These are phyloP conservation scores for Aphanomyces cochlioides DNA, from an alignment of 352 stramenopile genomes.

Conservation along the genomic window DNA sequence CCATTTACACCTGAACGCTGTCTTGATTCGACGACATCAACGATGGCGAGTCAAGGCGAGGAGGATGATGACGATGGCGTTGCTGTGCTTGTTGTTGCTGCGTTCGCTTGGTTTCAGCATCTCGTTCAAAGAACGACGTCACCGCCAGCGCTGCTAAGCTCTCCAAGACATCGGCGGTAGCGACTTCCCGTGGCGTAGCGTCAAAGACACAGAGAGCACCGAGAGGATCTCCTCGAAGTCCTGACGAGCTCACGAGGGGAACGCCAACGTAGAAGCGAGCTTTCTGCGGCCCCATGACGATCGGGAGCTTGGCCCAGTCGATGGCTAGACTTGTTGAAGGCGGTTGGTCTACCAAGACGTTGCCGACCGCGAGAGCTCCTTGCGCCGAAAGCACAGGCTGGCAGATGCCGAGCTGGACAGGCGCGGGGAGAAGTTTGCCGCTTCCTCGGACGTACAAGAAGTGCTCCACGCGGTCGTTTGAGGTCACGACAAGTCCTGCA, in stretches of 20 bases:
- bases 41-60: not conserved
- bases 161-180: too few species aligned
- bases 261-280: constrained; percentile 69
- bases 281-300: constrained; percentile 65
- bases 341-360: constrained; percentile 37
- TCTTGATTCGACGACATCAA: not conserved
- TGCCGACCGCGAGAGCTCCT: constrained; percentile 46
- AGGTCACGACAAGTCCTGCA: constrained; percentile 51
- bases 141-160: too few species aligned
- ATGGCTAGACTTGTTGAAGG: constrained; percentile 32
- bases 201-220: constrained; percentile 71
- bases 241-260: constrained; percentile 42
- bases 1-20: not conserved
- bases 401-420: constrained; percentile 61
- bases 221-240: constrained; percentile 39
- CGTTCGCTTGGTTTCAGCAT: not conserved
- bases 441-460: constrained; percentile 51
- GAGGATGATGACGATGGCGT: not conserved
- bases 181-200: constrained; percentile 11
- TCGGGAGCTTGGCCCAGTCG: constrained; percentile 55
- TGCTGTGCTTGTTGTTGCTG: not conserved
- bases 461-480: constrained; percentile 25
- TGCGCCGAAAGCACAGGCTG: constrained; percentile 53
- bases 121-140: too few species aligned
- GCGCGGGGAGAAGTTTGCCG: constrained; percentile 53